phyloP scores from a whole-genome alignment of 225 moss, liverwort and hornwort species.

The Straminergon stramineum region DNA sequence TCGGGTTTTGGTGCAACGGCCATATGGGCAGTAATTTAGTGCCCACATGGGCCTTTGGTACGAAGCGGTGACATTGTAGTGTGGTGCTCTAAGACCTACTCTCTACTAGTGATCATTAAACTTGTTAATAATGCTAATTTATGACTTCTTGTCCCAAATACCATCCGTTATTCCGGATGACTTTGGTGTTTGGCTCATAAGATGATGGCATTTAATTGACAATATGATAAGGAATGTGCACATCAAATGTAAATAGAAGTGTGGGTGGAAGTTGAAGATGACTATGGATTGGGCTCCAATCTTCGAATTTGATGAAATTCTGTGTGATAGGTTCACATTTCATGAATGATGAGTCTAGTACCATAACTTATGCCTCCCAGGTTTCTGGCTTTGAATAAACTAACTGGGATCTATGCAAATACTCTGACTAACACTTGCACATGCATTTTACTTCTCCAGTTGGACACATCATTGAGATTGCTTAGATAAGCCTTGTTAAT shows the following conservation, averaged over 20 bases:
- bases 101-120: background rate
- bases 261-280: background rate
- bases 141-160: background rate
- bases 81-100: background rate
- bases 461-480: background rate
- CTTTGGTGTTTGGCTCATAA: background rate
- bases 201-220: background rate
- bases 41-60: background rate
- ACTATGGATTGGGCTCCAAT: background rate
- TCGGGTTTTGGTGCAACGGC: background rate
- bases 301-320: background rate
- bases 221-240: background rate
- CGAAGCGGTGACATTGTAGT: background rate
- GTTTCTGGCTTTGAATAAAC: background rate
- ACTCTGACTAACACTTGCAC: background rate
- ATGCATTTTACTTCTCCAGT: background rate
- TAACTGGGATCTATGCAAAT: background rate
- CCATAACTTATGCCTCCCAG: background rate
- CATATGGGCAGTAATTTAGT: background rate
- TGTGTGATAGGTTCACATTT: background rate
- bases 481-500: background rate
- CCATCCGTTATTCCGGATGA: background rate
- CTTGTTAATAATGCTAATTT: background rate
- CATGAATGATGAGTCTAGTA: background rate
- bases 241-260: background rate